Base-by-base conservation (phyloP, 768 basidiomycete species). In the Lactarius quietus region DNA sequence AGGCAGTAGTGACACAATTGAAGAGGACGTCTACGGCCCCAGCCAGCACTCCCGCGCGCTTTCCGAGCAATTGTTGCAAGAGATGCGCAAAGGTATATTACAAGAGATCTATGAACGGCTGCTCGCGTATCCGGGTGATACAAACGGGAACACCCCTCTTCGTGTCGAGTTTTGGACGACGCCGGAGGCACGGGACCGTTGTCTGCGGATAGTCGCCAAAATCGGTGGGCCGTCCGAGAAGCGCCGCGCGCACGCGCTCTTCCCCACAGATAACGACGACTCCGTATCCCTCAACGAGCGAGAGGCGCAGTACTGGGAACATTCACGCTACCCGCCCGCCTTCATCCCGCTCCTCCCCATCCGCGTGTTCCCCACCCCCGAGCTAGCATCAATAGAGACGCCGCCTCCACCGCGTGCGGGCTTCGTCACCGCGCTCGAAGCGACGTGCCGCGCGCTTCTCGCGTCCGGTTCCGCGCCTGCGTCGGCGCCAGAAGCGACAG, bases 81-180 rank as follows among this genome's bases (percentile, higher is more conserved):
- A 96, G 73, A 90, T 90, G 84, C 74, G 77, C 9, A 83, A 78
- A 59, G 81, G 82, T 0, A 70, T 91, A 36, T 74, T 94, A 3
- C 78, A 87, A 60, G 89, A 90, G 65, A 80, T 93, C 51, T 76
- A 77, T 55, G 82, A 84, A 29, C 81, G 82, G 39, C 72, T 86
- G 12, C 23, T 69, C 10, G 57, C 74, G 4, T 45, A 18, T 52
- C 26, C n/a, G 28, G 48, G 43, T 12, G n/a, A 36, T n/a, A n/a
- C 4, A 36, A 3, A 12, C 31, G 31, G 54, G 26, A 35, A 18
- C 12, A 17, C n/a, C 12, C 66, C 60, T 20, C 55, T 60, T 17
- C 39, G 73, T 2, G 78, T 90, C 8, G 79, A 83, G 54, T 93
- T 94, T 66, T 96, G 91, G 90, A 87, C 90, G 6, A 95, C 92